These are phyloP conservation scores for Begonia loranthoides DNA, from an alignment of 306 rosid species.

Conservation along the genomic window DNA sequence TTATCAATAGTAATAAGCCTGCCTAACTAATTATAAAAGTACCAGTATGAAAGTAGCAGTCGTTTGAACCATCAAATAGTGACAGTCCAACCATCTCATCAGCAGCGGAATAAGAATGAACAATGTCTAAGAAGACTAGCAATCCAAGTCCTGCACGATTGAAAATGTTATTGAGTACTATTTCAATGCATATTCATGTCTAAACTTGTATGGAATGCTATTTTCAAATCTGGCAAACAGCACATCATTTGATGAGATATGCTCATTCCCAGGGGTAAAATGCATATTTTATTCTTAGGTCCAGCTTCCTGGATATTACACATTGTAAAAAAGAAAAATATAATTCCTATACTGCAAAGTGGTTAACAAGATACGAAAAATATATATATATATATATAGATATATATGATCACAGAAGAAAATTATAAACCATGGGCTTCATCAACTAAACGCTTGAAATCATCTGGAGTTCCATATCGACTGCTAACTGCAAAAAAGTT, in stretches of 20 bases:
- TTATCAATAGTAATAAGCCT: too few species aligned
- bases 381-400: too few species aligned
- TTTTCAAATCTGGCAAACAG: neutral
- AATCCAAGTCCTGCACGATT: slow-evolving; percentile 57
- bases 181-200: too few species aligned
- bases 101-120: slow-evolving; percentile 92
- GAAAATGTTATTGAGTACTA: slow-evolving; percentile 7
- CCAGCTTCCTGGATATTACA: neutral
- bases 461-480: slow-evolving; percentile 92
- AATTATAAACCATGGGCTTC: slow-evolving; percentile 79
- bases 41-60: slow-evolving; percentile 89
- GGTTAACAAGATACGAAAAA: neutral
- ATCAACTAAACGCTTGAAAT: slow-evolving; percentile 92
- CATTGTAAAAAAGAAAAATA: neutral
- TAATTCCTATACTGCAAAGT: too few species aligned
- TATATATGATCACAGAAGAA: slow-evolving; percentile 9
- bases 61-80: slow-evolving; percentile 85
- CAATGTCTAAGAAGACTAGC: slow-evolving; percentile 80
- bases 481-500: slow-evolving; percentile 84
- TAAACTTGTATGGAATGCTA: too few species aligned
- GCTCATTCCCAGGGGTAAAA: neutral
- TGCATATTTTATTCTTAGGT: neutral
- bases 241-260: neutral
- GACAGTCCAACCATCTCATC: slow-evolving; percentile 97
- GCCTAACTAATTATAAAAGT: slow-evolving; percentile 1